Evolutionary conservation across 2,329 filamentous ascomycete genomes (phyloP).

Genomic region (Colletotrichum destructivum): DNA sequence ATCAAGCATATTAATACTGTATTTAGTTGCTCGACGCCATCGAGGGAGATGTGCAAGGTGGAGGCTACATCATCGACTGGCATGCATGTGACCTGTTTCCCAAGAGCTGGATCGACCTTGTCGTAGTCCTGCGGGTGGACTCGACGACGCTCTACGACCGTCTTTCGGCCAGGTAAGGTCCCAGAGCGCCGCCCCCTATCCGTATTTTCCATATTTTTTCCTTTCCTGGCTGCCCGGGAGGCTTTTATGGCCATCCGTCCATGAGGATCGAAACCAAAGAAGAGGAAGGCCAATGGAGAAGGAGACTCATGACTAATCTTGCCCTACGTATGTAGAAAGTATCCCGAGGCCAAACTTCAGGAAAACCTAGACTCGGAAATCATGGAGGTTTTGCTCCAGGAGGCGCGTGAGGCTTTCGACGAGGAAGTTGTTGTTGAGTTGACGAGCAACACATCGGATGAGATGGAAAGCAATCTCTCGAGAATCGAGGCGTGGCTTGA

Average conservation of each 20-base stretch:
- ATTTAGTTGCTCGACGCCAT: constrained; percentile 86
- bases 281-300: neutral
- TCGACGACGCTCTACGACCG: constrained; percentile 88
- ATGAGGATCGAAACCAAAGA: neutral
- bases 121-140: constrained; percentile 89
- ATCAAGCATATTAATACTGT: neutral
- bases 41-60: constrained; percentile 82
- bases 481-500: constrained; percentile 86
- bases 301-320: neutral
- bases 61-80: constrained; percentile 96
- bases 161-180: constrained; percentile 75
- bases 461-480: constrained; percentile 91
- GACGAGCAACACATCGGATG: constrained; percentile 83
- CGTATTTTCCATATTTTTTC: neutral
- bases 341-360: constrained; percentile 88
- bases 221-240: no score
- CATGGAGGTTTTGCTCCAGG: constrained; percentile 93
- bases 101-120: constrained; percentile 92
- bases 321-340: constrained; percentile 69
- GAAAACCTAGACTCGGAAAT: constrained; percentile 98
- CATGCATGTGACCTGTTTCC: constrained; percentile 98
- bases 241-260: no score
- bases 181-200: constrained; percentile 31
- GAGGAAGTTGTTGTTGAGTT: constrained; percentile 92
- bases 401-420: constrained; percentile 89